These are phyloP conservation scores for Talaromyces albobiverticillius DNA, from an alignment of 2,329 filamentous ascomycete genomes.

Conservation along the genomic window DNA sequence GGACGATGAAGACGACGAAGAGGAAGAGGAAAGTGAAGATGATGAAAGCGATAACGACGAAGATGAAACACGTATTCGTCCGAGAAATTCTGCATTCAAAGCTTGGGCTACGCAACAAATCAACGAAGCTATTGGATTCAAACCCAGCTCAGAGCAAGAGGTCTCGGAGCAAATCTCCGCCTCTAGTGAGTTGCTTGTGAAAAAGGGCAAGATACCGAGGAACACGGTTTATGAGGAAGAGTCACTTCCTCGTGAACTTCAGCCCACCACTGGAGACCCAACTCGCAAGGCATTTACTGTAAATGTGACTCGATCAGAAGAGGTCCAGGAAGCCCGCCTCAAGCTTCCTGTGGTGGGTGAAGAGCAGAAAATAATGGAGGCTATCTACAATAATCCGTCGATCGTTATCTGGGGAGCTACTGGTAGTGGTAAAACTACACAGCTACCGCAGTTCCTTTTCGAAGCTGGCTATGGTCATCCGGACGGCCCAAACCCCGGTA, in stretches of 20 bases:
- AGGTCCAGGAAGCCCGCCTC: conserved; percentile 74
- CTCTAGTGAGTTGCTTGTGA: conserved; percentile 23
- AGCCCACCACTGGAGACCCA: conserved; percentile 38
- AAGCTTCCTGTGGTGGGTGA: conserved; percentile 88
- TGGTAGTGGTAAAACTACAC: conserved; percentile 95
- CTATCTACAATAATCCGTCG: conserved; percentile 84
- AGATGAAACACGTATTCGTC: conserved; percentile 25
- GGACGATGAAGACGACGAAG: conserved; percentile 21
- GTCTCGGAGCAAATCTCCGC: conserved; percentile 27
- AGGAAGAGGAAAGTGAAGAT: conserved; percentile 21
- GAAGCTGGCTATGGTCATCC: conserved; percentile 87
- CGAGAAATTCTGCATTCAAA: conserved; percentile 72
- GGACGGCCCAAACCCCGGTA: conserved; percentile 75
- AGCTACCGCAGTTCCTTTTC: conserved; percentile 92
- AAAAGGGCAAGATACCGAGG: conserved; percentile 31
- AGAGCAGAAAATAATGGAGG: conserved; percentile 97
- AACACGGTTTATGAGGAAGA: conserved; percentile 39
- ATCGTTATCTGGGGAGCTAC: conserved; percentile 93
- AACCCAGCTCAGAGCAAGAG: conserved; percentile 42
- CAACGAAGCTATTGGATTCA: conserved; percentile 75
- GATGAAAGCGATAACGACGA: conserved; percentile 28
- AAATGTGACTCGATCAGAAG: conserved; percentile 63
- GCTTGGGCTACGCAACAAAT: conserved; percentile 85
- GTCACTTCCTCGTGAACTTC: conserved; percentile 38
- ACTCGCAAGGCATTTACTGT: conserved; percentile 75